Percentiles rank a stretch among this genome's conserved stretches.
Evolutionary conservation across 73 alveolate species (phyloP).

Genomic region (Blepharisma stoltei): DNA sequence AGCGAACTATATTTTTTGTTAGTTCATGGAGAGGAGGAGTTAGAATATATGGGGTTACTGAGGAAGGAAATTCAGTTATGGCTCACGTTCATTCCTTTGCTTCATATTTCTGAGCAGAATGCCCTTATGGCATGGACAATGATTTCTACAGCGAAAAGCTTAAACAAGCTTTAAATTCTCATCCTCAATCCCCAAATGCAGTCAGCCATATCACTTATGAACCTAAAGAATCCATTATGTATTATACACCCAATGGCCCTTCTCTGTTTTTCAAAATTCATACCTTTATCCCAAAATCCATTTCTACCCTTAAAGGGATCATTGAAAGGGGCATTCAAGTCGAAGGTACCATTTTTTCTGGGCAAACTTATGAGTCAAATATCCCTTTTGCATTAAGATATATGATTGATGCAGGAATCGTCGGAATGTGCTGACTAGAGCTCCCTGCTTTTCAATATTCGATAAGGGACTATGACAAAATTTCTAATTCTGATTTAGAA

Average conservation of each 20-base stretch:
- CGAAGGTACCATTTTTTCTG: slow-evolving; percentile 48
- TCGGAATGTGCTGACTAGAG: slow-evolving; percentile 95
- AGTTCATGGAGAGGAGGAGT: too few relatives aligned
- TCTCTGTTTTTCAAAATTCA: slow-evolving; percentile 73
- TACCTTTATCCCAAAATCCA: slow-evolving; percentile 77
- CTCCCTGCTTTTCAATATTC: slow-evolving; percentile 54
- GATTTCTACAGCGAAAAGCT: slow-evolving; percentile 15
- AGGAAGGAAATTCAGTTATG: slow-evolving; percentile 90
- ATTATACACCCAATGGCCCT: slow-evolving; percentile 56
- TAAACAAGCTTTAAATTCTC: background rate
- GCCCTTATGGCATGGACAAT: slow-evolving; percentile 49
- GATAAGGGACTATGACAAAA: slow-evolving; percentile 35
- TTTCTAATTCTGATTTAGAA: slow-evolving; percentile 90
- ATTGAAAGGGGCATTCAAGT: slow-evolving; percentile 68
- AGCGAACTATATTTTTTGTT: too few relatives aligned
- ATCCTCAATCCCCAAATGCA: background rate
- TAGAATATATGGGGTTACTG: slow-evolving; percentile 94
- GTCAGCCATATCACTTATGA: slow-evolving; percentile 69
- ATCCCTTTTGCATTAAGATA: slow-evolving; percentile 98
- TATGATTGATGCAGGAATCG: slow-evolving; percentile 96
- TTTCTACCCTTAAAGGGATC: slow-evolving; percentile 71
- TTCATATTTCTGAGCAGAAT: slow-evolving; percentile 93
- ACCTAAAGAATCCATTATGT: slow-evolving; percentile 71
- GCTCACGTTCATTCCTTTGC: slow-evolving; percentile 87
- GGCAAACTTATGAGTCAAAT: slow-evolving; percentile 94